These are phyloP conservation scores for Diaporthe humulicola DNA, from an alignment of 2,329 filamentous ascomycete species.

Conservation along the genomic window DNA sequence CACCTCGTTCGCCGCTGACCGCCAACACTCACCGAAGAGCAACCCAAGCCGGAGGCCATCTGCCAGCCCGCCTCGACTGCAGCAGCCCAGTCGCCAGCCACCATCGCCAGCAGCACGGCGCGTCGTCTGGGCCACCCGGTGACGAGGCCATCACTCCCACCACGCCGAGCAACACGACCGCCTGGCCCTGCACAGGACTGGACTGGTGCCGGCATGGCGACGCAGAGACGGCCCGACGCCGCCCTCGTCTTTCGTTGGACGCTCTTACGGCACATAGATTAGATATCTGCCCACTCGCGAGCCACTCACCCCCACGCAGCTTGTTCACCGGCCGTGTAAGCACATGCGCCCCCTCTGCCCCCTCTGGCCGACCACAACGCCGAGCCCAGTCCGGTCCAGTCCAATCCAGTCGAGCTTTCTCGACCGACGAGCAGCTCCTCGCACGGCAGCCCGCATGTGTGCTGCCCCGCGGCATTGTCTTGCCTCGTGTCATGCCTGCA, in stretches of 20 bases:
- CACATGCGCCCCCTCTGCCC: background rate
- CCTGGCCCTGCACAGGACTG: background rate
- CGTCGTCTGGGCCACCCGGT: background rate
- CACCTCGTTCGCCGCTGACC: background rate
- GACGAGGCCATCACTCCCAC: background rate
- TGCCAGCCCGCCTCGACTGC: background rate
- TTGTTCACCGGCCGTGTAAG: conserved; percentile 17
- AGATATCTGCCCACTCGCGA: background rate
- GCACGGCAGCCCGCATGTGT: background rate
- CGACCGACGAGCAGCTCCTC: background rate
- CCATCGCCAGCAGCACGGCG: background rate
- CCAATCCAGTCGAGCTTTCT: background rate
- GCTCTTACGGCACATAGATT: background rate
- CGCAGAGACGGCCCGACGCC: background rate
- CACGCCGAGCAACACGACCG: background rate
- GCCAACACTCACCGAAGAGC: background rate
- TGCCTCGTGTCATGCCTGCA: conserved; percentile 26
- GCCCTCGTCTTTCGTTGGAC: background rate
- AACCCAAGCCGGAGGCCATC: conserved; percentile 6
- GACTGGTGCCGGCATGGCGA: conserved; percentile 14
- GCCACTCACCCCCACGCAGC: conserved; percentile 6
- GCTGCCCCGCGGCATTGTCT: background rate
- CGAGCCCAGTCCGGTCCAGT: background rate
- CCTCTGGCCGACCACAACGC: background rate
- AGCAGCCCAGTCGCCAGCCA: conserved; percentile 11